Percentiles rank a stretch among this genome's conserved stretches.
Conservation (phyloP, 352 stramenopile genomes). For the Pythium vanterpoolii region DNA sequence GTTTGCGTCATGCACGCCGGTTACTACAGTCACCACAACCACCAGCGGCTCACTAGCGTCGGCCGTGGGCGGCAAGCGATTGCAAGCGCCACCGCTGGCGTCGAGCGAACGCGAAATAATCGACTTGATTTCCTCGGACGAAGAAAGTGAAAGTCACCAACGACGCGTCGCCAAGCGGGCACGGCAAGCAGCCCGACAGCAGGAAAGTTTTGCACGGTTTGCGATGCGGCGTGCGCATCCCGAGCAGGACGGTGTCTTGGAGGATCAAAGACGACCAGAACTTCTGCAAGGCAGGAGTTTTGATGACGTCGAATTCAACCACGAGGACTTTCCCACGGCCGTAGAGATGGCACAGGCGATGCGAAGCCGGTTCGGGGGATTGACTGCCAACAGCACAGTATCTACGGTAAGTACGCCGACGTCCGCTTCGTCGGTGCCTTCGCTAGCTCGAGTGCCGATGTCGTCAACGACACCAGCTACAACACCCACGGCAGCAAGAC, state of each 20-base stretch:
- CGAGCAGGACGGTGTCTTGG: neutral
- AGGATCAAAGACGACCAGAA: neutral
- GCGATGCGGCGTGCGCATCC: neutral
- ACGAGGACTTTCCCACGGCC: slow-evolving; percentile 33
- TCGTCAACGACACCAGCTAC: neutral
- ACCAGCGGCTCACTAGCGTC: neutral
- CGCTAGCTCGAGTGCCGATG: neutral
- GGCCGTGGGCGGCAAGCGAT: neutral
- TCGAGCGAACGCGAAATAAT: slow-evolving; percentile 23
- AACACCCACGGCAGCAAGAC: neutral
- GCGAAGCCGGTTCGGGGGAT: neutral
- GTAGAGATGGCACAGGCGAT: neutral
- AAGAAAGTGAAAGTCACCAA: slow-evolving; percentile 16
- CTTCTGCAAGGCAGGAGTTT: neutral
- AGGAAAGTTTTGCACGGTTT: slow-evolving; percentile 1
- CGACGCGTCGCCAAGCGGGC: slow-evolving; percentile 5
- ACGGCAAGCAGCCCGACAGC: neutral
- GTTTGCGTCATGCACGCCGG: neutral
- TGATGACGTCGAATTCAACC: slow-evolving; percentile 21
- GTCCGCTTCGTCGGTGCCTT: neutral
- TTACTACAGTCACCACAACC: neutral
- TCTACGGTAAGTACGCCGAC: neutral
- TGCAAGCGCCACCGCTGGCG: neutral
- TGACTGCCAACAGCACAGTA: neutral
- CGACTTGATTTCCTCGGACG: slow-evolving; percentile 35